phyloP scores from a whole-genome alignment of 2,329 filamentous ascomycete species.

The Fusarium oxysporum region DNA sequence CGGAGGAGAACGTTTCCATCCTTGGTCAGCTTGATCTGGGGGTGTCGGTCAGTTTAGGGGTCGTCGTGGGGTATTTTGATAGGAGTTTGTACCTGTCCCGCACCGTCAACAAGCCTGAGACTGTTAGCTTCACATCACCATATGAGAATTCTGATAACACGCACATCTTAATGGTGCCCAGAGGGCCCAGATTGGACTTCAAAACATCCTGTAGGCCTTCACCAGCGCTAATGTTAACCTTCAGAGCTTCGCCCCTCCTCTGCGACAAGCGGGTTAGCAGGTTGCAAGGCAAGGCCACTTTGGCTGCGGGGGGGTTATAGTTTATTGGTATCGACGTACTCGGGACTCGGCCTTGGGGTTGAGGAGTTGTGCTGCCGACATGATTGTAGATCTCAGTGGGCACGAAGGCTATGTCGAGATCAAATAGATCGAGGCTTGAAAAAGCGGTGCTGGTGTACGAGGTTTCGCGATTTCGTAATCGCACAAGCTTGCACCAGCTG shows the following conservation, averaged over 20 bases:
- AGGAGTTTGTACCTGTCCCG: constrained; percentile 68
- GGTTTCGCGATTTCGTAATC: constrained; percentile 47
- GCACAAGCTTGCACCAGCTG: constrained; percentile 47
- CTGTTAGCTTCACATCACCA: constrained; percentile 43
- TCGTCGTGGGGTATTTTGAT: constrained; percentile 43
- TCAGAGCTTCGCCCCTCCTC: constrained; percentile 96
- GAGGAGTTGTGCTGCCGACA: constrained; percentile 98
- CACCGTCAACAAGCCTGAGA: constrained; percentile 74
- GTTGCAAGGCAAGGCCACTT: constrained; percentile 28
- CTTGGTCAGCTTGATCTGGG: constrained; percentile 96
- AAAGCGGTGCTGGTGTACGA: constrained; percentile 35
- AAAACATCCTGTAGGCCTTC: constrained; percentile 94
- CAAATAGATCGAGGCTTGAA: constrained; percentile 28
- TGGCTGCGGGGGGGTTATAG: constrained; percentile 33
- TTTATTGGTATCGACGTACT: constrained; percentile 65
- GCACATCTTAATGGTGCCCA: constrained; percentile 96
- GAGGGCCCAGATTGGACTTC: constrained; percentile 93
- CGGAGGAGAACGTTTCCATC: constrained; percentile 89
- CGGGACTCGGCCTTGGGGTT: constrained; percentile 99
- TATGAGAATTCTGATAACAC: constrained; percentile 10
- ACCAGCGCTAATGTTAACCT: constrained; percentile 96
- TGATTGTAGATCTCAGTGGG: constrained; percentile 54
- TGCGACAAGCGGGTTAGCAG: constrained; percentile 55
- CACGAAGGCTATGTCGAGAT: constrained; percentile 41
- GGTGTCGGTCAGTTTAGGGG: constrained; percentile 47